phyloP scores from a whole-genome alignment of 2,329 filamentous ascomycete genomes.

The Didymella pinodella region DNA sequence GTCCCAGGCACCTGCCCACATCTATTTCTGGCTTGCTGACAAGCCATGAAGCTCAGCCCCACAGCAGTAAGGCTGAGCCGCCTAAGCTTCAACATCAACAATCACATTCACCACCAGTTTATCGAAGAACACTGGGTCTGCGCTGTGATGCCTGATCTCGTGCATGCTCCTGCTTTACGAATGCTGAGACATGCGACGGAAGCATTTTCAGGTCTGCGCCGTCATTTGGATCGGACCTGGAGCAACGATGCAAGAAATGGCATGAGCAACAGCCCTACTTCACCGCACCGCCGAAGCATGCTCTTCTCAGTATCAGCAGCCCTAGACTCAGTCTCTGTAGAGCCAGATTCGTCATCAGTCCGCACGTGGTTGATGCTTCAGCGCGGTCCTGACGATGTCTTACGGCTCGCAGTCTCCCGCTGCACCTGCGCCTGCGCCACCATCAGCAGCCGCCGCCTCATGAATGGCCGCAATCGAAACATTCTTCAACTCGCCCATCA shows the following conservation, averaged over 20 bases:
- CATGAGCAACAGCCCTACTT: constrained; percentile 1
- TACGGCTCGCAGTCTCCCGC: constrained; percentile 20
- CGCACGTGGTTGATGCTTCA: neutral
- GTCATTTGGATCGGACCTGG: neutral
- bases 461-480: constrained; percentile 22
- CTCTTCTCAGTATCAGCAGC: neutral
- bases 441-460: constrained; percentile 23
- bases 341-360: neutral
- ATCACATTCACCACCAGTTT: constrained; percentile 6
- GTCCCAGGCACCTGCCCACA: constrained; percentile 16
- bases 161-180: neutral
- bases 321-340: neutral
- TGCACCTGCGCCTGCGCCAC: constrained; percentile 17
- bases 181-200: neutral
- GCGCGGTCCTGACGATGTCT: neutral
- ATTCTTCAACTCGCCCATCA: neutral
- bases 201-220: neutral
- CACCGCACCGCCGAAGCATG: neutral
- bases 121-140: constrained; percentile 15
- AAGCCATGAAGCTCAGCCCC: constrained; percentile 24
- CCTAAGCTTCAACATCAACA: constrained; percentile 19
- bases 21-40: constrained; percentile 43
- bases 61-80: constrained; percentile 24
- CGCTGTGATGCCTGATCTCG: neutral
- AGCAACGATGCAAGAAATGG: neutral